phyloP scores from a whole-genome alignment of 108 stramenopile species.

The Aurantiochytrium sp. region DNA sequence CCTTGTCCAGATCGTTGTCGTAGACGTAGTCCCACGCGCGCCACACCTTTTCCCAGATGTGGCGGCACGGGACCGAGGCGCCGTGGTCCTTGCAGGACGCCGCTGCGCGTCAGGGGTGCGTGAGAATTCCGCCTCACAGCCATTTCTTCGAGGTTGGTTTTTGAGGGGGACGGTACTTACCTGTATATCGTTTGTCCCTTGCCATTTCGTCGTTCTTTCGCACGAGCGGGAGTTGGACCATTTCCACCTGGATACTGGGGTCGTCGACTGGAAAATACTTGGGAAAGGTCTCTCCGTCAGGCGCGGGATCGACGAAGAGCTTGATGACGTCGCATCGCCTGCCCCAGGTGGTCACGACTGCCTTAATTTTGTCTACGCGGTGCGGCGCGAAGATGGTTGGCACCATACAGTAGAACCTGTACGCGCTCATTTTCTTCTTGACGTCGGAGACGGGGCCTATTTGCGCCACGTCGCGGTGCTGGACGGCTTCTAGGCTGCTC shows the following conservation, averaged over 20 bases:
- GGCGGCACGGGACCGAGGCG: background rate
- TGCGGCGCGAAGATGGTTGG: background rate
- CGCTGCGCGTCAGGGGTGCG: background rate
- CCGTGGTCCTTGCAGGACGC: background rate
- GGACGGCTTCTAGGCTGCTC: too few relatives aligned
- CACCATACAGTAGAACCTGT: background rate
- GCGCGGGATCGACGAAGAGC: background rate
- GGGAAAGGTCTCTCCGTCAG: background rate
- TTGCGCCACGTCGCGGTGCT: too few relatives aligned
- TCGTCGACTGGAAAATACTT: background rate
- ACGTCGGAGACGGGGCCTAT: background rate
- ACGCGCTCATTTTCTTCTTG: background rate
- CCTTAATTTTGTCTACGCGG: background rate
- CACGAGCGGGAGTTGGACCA: conserved; percentile 21
- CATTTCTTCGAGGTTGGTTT: too few relatives aligned
- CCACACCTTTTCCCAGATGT: conserved; percentile 28
- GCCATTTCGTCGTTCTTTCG: background rate
- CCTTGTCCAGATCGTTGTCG: background rate
- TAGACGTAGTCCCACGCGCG: conserved; percentile 3
- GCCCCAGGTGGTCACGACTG: background rate
- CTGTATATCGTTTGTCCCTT: background rate
- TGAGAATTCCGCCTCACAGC: too few relatives aligned
- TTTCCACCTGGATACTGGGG: background rate
- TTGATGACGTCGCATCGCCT: conserved; percentile 10
- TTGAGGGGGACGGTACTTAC: too few relatives aligned